Evolutionary conservation across 306 rosid species (phyloP).

Genomic region (Luffa acutangula): DNA sequence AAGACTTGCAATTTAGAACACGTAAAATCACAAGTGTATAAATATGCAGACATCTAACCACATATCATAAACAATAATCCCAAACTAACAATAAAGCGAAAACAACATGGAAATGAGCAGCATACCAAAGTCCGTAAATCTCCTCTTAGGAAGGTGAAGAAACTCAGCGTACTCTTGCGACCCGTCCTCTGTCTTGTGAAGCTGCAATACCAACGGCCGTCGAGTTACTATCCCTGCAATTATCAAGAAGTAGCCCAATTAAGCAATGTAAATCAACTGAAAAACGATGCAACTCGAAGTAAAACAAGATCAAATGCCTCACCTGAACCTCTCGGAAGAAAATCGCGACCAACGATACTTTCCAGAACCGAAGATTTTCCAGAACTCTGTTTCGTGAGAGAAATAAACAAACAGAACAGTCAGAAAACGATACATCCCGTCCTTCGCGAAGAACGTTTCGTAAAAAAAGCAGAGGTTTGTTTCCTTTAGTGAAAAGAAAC

Average conservation of each 20-base stretch:
- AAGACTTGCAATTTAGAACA: neutral
- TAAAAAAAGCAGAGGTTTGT: neutral
- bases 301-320: neutral
- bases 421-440: neutral
- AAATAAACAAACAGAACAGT: neutral
- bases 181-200: conserved; percentile 65
- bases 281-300: neutral
- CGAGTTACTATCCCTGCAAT: conserved; percentile 87
- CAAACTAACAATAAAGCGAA: neutral
- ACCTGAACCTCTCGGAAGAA: conserved; percentile 99
- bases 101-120: neutral
- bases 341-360: conserved; percentile 95
- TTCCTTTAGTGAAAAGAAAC: neutral
- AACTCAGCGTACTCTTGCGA: conserved; percentile 86
- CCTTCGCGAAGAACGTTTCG: neutral
- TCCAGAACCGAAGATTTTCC: conserved; percentile 96
- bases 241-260: neutral
- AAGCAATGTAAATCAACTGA: neutral
- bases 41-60: neutral
- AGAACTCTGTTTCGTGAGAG: conserved; percentile 57
- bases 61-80: neutral
- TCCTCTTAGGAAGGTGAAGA: conserved; percentile 75
- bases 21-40: neutral
- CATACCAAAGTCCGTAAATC: conserved; percentile 62
- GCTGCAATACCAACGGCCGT: conserved; percentile 95